Conservation (phyloP, 805 yeast species). For the Kregervanrija pseudodelftensis region DNA sequence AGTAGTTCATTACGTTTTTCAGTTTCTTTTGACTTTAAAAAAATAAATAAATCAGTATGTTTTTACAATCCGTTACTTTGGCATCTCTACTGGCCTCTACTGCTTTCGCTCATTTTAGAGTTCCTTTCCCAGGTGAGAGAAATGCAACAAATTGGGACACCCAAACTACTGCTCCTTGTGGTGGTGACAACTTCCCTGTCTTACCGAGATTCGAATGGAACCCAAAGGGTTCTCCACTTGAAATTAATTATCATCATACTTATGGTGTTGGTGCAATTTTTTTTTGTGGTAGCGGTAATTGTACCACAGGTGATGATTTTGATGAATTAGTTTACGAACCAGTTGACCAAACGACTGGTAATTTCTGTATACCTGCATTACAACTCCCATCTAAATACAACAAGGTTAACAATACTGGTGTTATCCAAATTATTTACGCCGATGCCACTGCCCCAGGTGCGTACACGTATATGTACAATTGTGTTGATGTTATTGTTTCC, state of each 20-base stretch:
- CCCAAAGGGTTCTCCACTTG: constrained; percentile 27
- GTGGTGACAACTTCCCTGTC: constrained; percentile 22
- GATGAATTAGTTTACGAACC: constrained; percentile 18
- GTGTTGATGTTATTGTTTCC: constrained; percentile 23
- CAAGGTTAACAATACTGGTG: constrained; percentile 18
- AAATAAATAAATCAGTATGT: neutral
- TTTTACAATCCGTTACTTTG: neutral
- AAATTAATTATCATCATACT: constrained; percentile 16
- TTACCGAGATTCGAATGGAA: constrained; percentile 25
- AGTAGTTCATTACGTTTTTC: too few species aligned
- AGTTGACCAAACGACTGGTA: constrained; percentile 19
- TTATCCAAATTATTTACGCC: constrained; percentile 22
- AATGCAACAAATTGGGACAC: constrained; percentile 25
- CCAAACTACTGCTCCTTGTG: constrained; percentile 25
- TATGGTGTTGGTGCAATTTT: constrained; percentile 21
- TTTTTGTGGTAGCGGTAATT: constrained; percentile 19
- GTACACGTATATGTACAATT: constrained; percentile 23
- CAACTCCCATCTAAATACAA: constrained; percentile 18
- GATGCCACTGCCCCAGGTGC: constrained; percentile 12
- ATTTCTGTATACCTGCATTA: constrained; percentile 24
- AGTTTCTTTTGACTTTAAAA: too few species aligned
- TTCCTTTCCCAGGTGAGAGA: constrained; percentile 29
- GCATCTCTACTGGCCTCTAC: constrained; percentile 8
- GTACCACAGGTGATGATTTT: constrained; percentile 19
- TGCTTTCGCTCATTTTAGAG: constrained; percentile 23